These are phyloP conservation scores for Diplocarpon rosae DNA, from an alignment of 2,329 filamentous ascomycete species.

Conservation along the genomic window DNA sequence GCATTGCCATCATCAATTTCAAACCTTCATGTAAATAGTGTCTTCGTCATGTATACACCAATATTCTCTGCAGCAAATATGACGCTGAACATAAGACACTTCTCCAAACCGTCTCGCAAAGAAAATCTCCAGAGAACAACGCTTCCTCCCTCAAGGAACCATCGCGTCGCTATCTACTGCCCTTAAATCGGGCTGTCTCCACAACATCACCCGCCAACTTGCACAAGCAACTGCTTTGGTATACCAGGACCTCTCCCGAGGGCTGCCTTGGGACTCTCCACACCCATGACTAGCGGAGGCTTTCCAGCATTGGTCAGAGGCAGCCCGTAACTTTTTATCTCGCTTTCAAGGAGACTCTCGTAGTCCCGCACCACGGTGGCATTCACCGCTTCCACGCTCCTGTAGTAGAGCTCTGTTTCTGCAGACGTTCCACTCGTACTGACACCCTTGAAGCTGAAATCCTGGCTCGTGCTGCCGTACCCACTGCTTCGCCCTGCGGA, in stretches of 20 bases:
- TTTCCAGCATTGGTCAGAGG: conserved; percentile 1
- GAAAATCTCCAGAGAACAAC: no score
- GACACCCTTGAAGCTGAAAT: conserved; percentile 40
- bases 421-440: conserved; percentile 18
- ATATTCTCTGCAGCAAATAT: no score
- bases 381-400: conserved; percentile 45
- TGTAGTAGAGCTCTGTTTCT: conserved; percentile 35
- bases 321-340: conserved; percentile 11
- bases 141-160: not conserved
- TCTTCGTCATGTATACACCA: no score
- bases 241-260: conserved; percentile 29
- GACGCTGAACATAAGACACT: no score
- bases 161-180: not conserved
- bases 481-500: conserved; percentile 37
- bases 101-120: no score
- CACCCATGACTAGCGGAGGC: conserved; percentile 9
- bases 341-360: conserved; percentile 29
- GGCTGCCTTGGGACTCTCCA: conserved; percentile 26
- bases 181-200: not conserved
- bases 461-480: conserved; percentile 45
- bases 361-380: conserved; percentile 39
- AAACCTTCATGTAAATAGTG: no score
- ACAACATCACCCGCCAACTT: conserved; percentile 7
- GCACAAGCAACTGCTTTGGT: conserved; percentile 18
- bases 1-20: no score